Evolutionary conservation across 345 rosid genomes (phyloP).

Genomic region (Pistacia atlantica): DNA sequence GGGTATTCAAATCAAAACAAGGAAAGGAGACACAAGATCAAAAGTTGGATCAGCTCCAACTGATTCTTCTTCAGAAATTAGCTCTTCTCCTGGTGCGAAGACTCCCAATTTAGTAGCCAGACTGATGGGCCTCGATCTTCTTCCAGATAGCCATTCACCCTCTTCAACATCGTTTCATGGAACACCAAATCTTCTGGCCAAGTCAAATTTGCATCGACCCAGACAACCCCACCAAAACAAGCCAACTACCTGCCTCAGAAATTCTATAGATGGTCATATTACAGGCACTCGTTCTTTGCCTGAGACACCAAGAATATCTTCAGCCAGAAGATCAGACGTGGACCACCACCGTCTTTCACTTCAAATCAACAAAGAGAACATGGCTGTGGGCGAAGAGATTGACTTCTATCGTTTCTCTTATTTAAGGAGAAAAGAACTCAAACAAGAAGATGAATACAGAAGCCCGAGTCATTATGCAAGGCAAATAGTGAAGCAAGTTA

Average conservation of each 20-base stretch:
- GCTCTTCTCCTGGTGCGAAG: slow-evolving; percentile 71
- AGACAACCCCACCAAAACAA: slow-evolving; percentile 35
- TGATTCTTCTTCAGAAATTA: slow-evolving; percentile 53
- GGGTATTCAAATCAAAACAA: slow-evolving; percentile 77
- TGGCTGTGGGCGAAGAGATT: slow-evolving; percentile 30
- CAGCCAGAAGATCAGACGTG: slow-evolving; percentile 74
- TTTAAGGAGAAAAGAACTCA: slow-evolving; percentile 48
- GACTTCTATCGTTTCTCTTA: slow-evolving; percentile 45
- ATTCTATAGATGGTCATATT: slow-evolving; percentile 39
- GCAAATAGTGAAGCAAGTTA: slow-evolving; percentile 80
- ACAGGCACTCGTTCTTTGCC: slow-evolving; percentile 71
- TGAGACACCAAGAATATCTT: slow-evolving; percentile 81
- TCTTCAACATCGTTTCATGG: slow-evolving; percentile 39
- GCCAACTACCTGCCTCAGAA: slow-evolving; percentile 19
- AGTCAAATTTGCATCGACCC: slow-evolving; percentile 23
- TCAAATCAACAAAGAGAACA: slow-evolving; percentile 72
- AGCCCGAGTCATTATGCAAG: slow-evolving; percentile 67
- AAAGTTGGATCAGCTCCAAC: slow-evolving; percentile 25
- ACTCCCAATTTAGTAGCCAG: slow-evolving; percentile 87
- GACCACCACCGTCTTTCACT: slow-evolving; percentile 76
- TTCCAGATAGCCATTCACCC: slow-evolving; percentile 64
- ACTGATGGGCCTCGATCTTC: slow-evolving; percentile 94
- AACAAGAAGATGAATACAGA: slow-evolving; percentile 54
- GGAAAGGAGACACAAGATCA: slow-evolving; percentile 27
- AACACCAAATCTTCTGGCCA: slow-evolving; percentile 25